These are phyloP conservation scores for Allium cepa DNA, from an alignment of 106 monocot genomes.

Conservation along the genomic window DNA sequence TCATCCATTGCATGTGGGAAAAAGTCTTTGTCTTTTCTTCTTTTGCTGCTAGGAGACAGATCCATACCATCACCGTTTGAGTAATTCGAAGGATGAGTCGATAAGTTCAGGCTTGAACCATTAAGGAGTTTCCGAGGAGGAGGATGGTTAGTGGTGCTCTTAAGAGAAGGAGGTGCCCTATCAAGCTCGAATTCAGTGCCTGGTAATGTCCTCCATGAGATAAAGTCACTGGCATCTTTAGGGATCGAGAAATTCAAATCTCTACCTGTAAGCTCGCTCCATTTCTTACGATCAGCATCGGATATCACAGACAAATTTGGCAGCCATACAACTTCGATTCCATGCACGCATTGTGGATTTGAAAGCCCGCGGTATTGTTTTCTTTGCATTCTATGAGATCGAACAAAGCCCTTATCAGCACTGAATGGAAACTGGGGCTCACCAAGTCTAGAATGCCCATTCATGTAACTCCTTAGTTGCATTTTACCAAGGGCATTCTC, in stretches of 20 bases:
- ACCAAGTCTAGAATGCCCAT: slow-evolving; percentile 45
- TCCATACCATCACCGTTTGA: slow-evolving; percentile 31
- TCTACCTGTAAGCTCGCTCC: slow-evolving; percentile 45
- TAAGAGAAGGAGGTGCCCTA: slow-evolving; percentile 19
- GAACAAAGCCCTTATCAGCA: slow-evolving; percentile 42
- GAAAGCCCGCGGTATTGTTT: slow-evolving; percentile 61
- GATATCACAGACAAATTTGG: slow-evolving; percentile 36
- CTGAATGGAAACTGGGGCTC: slow-evolving; percentile 60
- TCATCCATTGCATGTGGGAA: slow-evolving; percentile 35
- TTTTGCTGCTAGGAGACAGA: slow-evolving; percentile 35
- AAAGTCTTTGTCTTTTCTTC: slow-evolving; percentile 43
- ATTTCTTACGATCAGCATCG: slow-evolving; percentile 40
- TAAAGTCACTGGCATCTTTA: slow-evolving; percentile 46
- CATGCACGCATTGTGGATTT: slow-evolving; percentile 57
- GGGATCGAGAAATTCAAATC: slow-evolving; percentile 48
- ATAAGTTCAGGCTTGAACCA: slow-evolving; percentile 41
- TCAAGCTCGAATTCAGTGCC: slow-evolving; percentile 49
- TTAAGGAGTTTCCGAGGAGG: slow-evolving; percentile 34
- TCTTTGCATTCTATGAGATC: slow-evolving; percentile 57
- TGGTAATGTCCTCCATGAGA: slow-evolving; percentile 46
- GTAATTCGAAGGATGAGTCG: slow-evolving; percentile 28
- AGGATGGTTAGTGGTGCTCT: slow-evolving; percentile 9
- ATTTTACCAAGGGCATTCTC: slow-evolving; percentile 53
- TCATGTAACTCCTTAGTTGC: slow-evolving; percentile 60
- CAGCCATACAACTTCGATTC: slow-evolving; percentile 38